Percentiles rank a stretch among this genome's conserved stretches.
Conservation (phyloP, 2,329 filamentous ascomycete genomes). For the Cladosporium sp. region DNA sequence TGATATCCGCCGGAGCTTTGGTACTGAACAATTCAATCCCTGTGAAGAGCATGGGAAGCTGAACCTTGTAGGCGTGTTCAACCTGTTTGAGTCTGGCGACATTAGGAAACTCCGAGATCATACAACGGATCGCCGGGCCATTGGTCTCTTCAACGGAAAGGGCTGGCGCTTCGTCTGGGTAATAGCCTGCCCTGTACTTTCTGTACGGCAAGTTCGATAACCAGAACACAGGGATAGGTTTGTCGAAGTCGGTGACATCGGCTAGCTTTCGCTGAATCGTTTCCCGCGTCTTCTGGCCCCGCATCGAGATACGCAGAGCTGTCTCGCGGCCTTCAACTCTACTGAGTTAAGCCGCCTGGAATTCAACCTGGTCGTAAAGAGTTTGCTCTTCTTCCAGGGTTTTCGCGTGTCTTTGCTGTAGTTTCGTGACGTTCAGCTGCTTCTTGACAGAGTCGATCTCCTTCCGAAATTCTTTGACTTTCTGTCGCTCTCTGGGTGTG, state of each 20-base stretch:
- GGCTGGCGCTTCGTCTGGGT: constrained; percentile 2
- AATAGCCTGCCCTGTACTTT: constrained; percentile 14
- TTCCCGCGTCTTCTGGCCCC: not conserved
- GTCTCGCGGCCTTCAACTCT: not conserved
- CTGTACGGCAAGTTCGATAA: not conserved
- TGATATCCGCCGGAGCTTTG: not conserved
- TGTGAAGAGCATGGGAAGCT: constrained; percentile 11
- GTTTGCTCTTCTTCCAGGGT: too few species aligned
- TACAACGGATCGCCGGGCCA: constrained; percentile 12
- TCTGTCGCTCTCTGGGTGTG: not conserved
- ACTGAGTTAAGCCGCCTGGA: too few species aligned
- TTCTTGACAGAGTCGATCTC: not conserved
- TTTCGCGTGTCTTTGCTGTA: too few species aligned
- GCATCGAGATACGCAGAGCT: constrained; percentile 1
- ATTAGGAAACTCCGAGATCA: constrained; percentile 12
- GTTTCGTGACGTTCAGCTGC: too few species aligned
- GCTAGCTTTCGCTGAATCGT: constrained; percentile 1
- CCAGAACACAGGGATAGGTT: not conserved
- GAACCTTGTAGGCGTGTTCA: constrained; percentile 1
- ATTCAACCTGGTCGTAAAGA: too few species aligned
- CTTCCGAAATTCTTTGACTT: not conserved
- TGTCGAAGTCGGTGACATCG: not conserved
- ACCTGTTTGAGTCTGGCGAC: constrained; percentile 17
- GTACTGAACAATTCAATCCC: constrained; percentile 11
- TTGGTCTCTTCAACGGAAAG: constrained; percentile 17